Conservation (phyloP, 78 protist genomes). For the Dictyostelium brefeldianum region DNA sequence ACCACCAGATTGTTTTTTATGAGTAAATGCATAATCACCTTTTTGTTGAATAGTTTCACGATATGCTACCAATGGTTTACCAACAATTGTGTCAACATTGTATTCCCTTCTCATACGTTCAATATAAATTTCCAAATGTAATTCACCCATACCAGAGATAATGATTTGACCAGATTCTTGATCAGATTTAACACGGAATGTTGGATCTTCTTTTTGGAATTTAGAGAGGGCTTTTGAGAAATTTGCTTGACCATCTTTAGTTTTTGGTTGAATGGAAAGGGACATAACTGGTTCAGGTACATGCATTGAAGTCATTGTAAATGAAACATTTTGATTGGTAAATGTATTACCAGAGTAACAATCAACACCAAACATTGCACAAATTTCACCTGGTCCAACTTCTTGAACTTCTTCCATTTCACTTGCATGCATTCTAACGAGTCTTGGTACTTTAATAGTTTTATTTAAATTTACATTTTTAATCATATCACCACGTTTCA, state of each 20-base stretch:
- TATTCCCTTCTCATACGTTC: conserved; percentile 95
- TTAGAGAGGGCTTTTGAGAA: conserved; percentile 88
- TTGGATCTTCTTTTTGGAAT: conserved; percentile 97
- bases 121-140: conserved; percentile 96
- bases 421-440: conserved; percentile 97
- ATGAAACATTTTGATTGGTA: conserved; percentile 71
- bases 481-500: conserved; percentile 86
- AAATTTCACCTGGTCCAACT: conserved; percentile 96
- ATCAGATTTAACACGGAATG: conserved; percentile 94
- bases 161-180: conserved; percentile 80
- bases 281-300: conserved; percentile 98
- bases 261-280: conserved; percentile 87
- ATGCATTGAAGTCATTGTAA: conserved; percentile 90
- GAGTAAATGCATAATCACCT: conserved; percentile 90
- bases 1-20: conserved; percentile 98
- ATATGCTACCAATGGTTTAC: conserved; percentile 92
- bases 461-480: conserved; percentile 75
- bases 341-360: conserved; percentile 98
- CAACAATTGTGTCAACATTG: conserved; percentile 68
- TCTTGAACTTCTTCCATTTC: conserved; percentile 91
- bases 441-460: conserved; percentile 89
- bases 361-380: conserved; percentile 98
- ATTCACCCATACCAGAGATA: conserved; percentile 98
- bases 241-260: conserved; percentile 56
- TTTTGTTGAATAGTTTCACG: conserved; percentile 89